Conservation (phyloP, 192 early-diverging fungal genomes). For the Backusella morwellensis region DNA sequence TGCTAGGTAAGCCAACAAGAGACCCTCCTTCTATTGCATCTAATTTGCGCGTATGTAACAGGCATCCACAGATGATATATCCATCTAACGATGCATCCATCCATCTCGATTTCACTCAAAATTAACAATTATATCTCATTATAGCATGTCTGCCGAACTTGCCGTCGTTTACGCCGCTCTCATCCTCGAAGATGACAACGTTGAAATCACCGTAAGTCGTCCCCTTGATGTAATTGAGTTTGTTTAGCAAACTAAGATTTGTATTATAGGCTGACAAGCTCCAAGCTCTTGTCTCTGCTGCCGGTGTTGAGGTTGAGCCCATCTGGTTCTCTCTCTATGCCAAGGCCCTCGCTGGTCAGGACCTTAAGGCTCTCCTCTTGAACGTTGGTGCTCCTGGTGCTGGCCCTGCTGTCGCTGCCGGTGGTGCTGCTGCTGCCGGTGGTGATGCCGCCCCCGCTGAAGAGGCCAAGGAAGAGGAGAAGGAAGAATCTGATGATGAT, state of each 20-base stretch:
- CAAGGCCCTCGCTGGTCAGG: slow-evolving; percentile 96
- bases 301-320: slow-evolving; percentile 87
- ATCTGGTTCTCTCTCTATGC: slow-evolving; percentile 97
- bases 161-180: slow-evolving; percentile 83
- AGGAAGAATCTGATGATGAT: slow-evolving; percentile 73
- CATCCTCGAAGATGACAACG: slow-evolving; percentile 97
- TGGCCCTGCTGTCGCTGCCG: slow-evolving; percentile 41
- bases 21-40: background rate
- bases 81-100: slow-evolving; percentile 12
- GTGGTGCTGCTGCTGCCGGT: slow-evolving; percentile 38
- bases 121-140: slow-evolving; percentile 3
- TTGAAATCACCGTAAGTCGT: slow-evolving; percentile 92
- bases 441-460: slow-evolving; percentile 39
- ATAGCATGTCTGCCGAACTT: slow-evolving; percentile 42
- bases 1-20: background rate
- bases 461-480: slow-evolving; percentile 63
- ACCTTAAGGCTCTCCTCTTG: slow-evolving; percentile 84
- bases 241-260: background rate
- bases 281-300: slow-evolving; percentile 85
- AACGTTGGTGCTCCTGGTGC: slow-evolving; percentile 80
- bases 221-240: background rate
- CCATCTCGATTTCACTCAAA: background rate
- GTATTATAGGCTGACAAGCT: slow-evolving; percentile 85
- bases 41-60: background rate
- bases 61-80: background rate